Conservation (phyloP, 345 rosid species). For the Brassica carinata region DNA sequence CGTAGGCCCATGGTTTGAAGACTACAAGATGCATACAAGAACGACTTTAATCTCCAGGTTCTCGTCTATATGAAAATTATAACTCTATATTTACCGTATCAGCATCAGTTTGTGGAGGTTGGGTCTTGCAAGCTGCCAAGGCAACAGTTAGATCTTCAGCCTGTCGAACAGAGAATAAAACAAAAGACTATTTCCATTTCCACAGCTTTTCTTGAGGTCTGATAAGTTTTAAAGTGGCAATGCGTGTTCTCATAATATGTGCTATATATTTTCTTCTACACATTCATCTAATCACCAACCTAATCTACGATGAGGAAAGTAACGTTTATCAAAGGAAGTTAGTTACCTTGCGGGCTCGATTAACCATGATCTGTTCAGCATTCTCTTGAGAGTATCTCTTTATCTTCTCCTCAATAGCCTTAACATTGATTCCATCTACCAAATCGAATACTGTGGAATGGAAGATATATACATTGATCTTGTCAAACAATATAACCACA, state of each 20-base stretch:
- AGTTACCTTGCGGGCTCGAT: constrained; percentile 88
- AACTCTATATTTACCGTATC: constrained; percentile 59
- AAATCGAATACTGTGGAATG: constrained; percentile 62
- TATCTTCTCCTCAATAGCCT: constrained; percentile 74
- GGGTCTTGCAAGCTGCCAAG: constrained; percentile 77
- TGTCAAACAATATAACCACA: neutral
- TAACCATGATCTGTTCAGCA: constrained; percentile 85
- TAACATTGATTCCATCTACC: constrained; percentile 74
- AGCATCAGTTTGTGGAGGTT: constrained; percentile 50
- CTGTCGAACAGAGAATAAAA: constrained; percentile 42
- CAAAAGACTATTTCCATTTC: neutral
- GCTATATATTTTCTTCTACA: neutral
- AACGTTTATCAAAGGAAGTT: neutral
- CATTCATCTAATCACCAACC: constrained; percentile 10
- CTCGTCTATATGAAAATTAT: neutral
- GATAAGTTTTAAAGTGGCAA: too few species aligned
- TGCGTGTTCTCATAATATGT: neutral
- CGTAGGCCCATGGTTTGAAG: constrained; percentile 51
- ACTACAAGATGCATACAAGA: constrained; percentile 37
- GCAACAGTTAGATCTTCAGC: constrained; percentile 93
- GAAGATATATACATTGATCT: neutral
- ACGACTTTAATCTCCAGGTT: neutral
- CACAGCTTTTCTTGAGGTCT: neutral
- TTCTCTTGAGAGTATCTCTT: constrained; percentile 72
- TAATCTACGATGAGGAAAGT: neutral